Evolutionary conservation across 108 stramenopile species (phyloP), one percentile per base, ranked within the genome.

Genomic region (Asterionellopsis glacialis): DNA sequence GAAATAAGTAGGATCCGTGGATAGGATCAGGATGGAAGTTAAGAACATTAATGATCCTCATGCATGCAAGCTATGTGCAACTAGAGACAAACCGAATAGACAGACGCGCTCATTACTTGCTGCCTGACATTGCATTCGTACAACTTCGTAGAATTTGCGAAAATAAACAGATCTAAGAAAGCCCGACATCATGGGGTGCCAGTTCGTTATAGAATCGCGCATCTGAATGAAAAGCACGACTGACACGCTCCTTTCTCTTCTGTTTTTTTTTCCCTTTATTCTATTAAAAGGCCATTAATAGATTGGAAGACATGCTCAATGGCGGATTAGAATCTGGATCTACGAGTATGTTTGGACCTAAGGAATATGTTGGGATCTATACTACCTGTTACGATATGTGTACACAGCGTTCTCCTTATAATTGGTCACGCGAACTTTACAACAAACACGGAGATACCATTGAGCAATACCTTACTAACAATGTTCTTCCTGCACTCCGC

Each of bases 371-470:
- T 65, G 54, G 71, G 45, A 94, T 91, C 61, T 73, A 69, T 87
- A 99, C 94, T n/a, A 89, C 79, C 21, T 98, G 97, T 81, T 99
- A 99, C 81, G 95, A 98, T 73, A 99, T 99, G 98, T 99, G 99
- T 75, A 98, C 97, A 44, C 99, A 99, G 69, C 88, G 97, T 12
- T 77, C 87, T 22, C 99, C 99, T n/a, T 96, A 96, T 89, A 99
- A 98, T 77, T 97, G 91, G 90, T 96, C 96, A 25, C 95, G 96
- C 64, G 91, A 98, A 63, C 88, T 99, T 1, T 99, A 99, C 82
- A 74, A 87, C 38, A 75, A 96, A 45, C 97, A 98, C 71, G 93
- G 96, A 41, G 94, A 98, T 54, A 94, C 93, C 40, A 97, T 97
- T 72, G 84, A 89, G 51, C 58, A 64, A 27, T 98, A 99, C 80